Percentiles rank a stretch among this genome's conserved stretches.
These are phyloP conservation scores for Pythium biforme DNA, from an alignment of 352 stramenopile genomes.

Conservation along the genomic window DNA sequence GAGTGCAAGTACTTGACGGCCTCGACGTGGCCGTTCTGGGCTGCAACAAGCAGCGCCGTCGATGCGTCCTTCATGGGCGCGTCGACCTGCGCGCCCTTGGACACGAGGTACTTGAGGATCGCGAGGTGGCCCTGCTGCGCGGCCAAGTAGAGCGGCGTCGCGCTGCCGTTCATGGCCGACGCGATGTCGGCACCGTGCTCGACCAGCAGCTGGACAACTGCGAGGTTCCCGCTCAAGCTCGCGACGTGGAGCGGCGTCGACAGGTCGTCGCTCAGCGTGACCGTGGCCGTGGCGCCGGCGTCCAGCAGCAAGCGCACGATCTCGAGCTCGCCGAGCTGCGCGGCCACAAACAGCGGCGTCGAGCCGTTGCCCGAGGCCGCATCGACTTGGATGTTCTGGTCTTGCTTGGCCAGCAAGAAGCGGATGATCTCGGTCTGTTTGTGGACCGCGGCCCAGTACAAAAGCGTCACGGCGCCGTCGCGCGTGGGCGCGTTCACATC, in stretches of 20 bases:
- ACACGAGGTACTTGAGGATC: slow-evolving; percentile 25
- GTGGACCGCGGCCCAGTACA: slow-evolving; percentile 31
- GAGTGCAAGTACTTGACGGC: slow-evolving; percentile 24
- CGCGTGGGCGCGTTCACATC: slow-evolving; percentile 25
- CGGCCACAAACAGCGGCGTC: slow-evolving; percentile 46
- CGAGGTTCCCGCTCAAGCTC: slow-evolving; percentile 16
- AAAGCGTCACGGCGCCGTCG: slow-evolving; percentile 26
- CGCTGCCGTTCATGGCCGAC: slow-evolving; percentile 29
- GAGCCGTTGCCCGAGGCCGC: slow-evolving; percentile 29
- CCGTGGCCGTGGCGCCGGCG: slow-evolving; percentile 54
- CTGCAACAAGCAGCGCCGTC: slow-evolving; percentile 25
- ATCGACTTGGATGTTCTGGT: slow-evolving; percentile 17
- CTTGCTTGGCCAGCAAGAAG: slow-evolving; percentile 23
- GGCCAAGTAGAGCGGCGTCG: slow-evolving; percentile 42
- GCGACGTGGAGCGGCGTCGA: slow-evolving; percentile 28
- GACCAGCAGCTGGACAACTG: slow-evolving; percentile 27
- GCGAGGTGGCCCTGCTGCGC: slow-evolving; percentile 28
- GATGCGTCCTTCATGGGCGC: slow-evolving; percentile 28
- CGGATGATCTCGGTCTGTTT: slow-evolving; percentile 30
- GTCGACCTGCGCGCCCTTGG: slow-evolving; percentile 19
- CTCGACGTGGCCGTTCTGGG: slow-evolving; percentile 29
- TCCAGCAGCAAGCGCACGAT: slow-evolving; percentile 60
- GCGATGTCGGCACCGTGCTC: slow-evolving; percentile 24
- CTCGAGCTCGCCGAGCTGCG: slow-evolving; percentile 58
- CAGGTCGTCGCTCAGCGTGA: slow-evolving; percentile 21